Evolutionary conservation across 768 basidiomycete genomes (phyloP).

Genomic region (Pilatotrama ljubarskyi): DNA sequence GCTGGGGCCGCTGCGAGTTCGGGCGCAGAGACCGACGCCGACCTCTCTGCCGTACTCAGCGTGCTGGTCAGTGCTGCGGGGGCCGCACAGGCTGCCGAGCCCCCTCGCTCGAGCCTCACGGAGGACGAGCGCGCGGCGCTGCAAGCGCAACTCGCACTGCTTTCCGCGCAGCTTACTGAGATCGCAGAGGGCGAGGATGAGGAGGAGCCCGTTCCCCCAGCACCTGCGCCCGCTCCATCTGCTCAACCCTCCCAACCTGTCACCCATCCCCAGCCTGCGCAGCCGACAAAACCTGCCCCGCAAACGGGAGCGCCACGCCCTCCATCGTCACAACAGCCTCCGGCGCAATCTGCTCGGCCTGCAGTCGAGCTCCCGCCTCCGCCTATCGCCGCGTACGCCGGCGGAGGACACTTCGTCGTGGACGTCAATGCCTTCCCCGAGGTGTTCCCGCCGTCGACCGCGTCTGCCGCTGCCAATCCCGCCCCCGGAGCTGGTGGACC

Average conservation of each 20-base stretch:
- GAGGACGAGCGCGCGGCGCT: conserved; percentile 61
- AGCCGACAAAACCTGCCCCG: not conserved
- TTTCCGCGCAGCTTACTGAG: conserved; percentile 73
- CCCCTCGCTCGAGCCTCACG: conserved; percentile 30
- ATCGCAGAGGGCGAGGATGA: conserved; percentile 46
- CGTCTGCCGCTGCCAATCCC: no score
- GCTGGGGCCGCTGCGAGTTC: conserved; percentile 6
- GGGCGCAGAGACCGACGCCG: conserved; percentile 14
- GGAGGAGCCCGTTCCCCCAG: conserved; percentile 25
- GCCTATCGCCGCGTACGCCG: conserved; percentile 12
- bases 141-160: conserved; percentile 70
- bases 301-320: not conserved
- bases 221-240: not conserved
- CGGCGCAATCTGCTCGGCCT: not conserved
- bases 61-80: conserved; percentile 8
- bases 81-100: conserved; percentile 8
- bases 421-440: conserved; percentile 30
- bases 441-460: not conserved
- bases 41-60: conserved; percentile 11
- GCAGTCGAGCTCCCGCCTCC: not conserved
- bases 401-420: conserved; percentile 18
- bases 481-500: not conserved
- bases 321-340: not conserved
- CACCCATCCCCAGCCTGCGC: not conserved
- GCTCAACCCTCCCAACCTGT: not conserved